phyloP scores from a whole-genome alignment of 2,329 filamentous ascomycete species.

The Fusarium miscanthi region DNA sequence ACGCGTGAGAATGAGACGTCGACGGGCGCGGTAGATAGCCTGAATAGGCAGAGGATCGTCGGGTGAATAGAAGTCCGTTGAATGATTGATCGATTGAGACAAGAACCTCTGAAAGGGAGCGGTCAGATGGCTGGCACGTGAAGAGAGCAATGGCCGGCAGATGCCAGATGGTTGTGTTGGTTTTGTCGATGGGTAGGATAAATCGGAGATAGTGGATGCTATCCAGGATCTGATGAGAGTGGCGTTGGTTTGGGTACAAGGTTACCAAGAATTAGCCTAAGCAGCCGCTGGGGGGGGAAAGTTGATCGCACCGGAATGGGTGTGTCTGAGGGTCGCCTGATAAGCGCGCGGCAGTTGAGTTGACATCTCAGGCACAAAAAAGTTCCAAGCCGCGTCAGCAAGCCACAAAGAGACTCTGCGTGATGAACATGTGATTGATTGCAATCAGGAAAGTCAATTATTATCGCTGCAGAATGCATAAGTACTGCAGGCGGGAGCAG shows the following conservation, averaged over 20 bases:
- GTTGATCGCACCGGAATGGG: neutral
- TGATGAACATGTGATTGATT: constrained; percentile 21
- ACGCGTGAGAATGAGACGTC: constrained; percentile 34
- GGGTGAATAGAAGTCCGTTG: constrained; percentile 9
- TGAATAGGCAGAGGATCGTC: constrained; percentile 23
- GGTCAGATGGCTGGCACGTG: constrained; percentile 31
- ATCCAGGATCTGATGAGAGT: constrained; percentile 33
- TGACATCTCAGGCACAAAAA: neutral
- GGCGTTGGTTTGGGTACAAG: constrained; percentile 20
- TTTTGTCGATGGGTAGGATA: constrained; percentile 2
- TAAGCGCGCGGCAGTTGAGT: constrained; percentile 40
- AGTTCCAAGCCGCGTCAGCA: constrained; percentile 16
- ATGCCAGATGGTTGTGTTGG: neutral
- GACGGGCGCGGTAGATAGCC: constrained; percentile 15
- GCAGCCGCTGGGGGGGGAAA: neutral
- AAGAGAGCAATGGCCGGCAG: constrained; percentile 10
- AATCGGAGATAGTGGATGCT: constrained; percentile 15
- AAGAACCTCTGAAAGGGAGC: neutral
- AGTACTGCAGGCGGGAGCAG: neutral
- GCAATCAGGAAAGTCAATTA: neutral
- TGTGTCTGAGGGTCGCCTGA: neutral
- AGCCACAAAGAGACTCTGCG: neutral
- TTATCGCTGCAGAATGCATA: neutral
- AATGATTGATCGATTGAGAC: neutral
- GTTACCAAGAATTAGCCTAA: constrained; percentile 31